Evolutionary conservation across 2,329 filamentous ascomycete species (phyloP).

Genomic region (Fusarium ambrosium): DNA sequence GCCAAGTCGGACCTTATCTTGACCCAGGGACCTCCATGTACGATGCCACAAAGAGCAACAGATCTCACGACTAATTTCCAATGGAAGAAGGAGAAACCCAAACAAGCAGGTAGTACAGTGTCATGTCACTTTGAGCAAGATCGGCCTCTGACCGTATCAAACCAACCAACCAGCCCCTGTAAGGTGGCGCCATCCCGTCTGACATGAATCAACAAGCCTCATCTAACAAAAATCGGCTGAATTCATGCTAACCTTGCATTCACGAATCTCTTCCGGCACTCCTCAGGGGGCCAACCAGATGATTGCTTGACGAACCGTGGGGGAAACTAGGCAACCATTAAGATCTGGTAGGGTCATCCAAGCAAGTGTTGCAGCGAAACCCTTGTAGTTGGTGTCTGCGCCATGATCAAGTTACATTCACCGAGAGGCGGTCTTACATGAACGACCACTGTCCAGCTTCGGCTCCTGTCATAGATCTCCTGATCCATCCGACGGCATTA

Average conservation of each 20-base stretch:
- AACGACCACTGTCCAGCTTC: not conserved
- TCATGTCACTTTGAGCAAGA: not conserved
- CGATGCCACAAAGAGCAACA: not conserved
- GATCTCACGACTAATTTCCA: not conserved
- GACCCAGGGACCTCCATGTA: not conserved
- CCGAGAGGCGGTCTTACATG: not conserved
- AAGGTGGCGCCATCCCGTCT: not conserved
- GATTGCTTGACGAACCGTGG: constrained; percentile 7
- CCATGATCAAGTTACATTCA: constrained; percentile 3
- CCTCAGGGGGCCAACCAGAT: constrained; percentile 13
- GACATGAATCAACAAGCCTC: not conserved
- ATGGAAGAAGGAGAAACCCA: not conserved
- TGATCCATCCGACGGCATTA: not conserved
- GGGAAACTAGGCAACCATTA: not conserved
- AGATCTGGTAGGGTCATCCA: constrained; percentile 1
- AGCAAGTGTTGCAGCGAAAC: not conserved
- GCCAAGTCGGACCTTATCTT: not conserved
- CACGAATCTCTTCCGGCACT: constrained; percentile 2
- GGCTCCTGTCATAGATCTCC: constrained; percentile 5
- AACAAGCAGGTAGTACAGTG: not conserved
- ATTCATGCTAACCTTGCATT: constrained; percentile 3
- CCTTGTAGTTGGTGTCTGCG: not conserved
- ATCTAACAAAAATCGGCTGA: not conserved
- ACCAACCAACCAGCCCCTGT: not conserved
- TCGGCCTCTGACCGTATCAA: not conserved